phyloP scores from a whole-genome alignment of 1,284 basidiomycete genomes.

The Thelephora terrestris region DNA sequence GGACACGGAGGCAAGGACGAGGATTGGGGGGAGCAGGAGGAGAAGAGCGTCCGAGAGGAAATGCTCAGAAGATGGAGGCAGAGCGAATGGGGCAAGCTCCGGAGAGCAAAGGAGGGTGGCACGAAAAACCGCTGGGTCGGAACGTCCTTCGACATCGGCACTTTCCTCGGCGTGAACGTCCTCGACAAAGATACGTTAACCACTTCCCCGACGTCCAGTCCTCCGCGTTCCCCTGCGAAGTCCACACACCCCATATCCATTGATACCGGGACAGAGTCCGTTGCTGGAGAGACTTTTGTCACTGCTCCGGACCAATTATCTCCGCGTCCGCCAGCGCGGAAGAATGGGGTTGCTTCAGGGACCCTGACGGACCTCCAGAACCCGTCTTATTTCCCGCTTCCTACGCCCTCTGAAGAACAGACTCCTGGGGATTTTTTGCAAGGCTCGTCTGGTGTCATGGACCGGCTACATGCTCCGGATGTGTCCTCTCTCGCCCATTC shows the following conservation, averaged over 20 bases:
- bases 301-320: constrained; percentile 23
- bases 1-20: constrained; percentile 48
- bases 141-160: constrained; percentile 64
- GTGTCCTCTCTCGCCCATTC: background rate
- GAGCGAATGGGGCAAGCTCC: constrained; percentile 53
- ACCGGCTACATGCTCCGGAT: background rate
- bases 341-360: too few species aligned
- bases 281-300: constrained; percentile 24
- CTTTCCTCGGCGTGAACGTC: constrained; percentile 49
- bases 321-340: background rate
- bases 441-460: background rate
- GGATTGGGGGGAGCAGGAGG: constrained; percentile 53
- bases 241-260: constrained; percentile 4
- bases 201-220: background rate
- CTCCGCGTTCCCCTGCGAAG: background rate
- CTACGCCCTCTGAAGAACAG: background rate
- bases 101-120: constrained; percentile 24
- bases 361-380: background rate
- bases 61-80: constrained; percentile 53
- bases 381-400: background rate
- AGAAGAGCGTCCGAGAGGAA: constrained; percentile 40
- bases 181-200: constrained; percentile 20
- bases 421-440: background rate
- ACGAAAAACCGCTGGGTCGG: constrained; percentile 48
- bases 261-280: constrained; percentile 10